Base-by-base conservation (phyloP, 192 early-diverging fungal genomes). In the Entomortierella beljakovae region DNA sequence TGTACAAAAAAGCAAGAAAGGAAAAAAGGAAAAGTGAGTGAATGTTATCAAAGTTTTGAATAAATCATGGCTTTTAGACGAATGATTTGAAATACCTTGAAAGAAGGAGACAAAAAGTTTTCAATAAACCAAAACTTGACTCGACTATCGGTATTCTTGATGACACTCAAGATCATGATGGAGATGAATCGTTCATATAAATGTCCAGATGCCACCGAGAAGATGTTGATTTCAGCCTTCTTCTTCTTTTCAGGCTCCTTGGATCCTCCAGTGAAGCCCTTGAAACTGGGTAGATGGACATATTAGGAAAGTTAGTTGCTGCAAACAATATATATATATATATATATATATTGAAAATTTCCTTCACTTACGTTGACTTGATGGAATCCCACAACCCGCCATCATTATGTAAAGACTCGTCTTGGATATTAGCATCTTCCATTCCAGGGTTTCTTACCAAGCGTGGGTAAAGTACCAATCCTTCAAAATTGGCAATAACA, bases 81-180 rank as follows among this genome's bases (percentile, higher is more conserved):
- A 33, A 38, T 22, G 25, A 32, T 53, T 7, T 33, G 0, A 13
- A 33, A 66, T 82, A 90, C 92, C 88, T 94, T 97, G 86, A 99
- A 99, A 7, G 92, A 92, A 6, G 98, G 97, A 23, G 96, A 97
- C 69, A 98, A 82, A 72, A 99, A 99, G 84, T 98, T 97, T 72
- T 96, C 94, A 72, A 99, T 98, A 70, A 99, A 89, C 97, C 97
- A 99, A 75, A 99, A 99, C 81, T 98, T 99, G 49, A 98, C 96
- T 1, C 89, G 88, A 63, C 90, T 95, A 29, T 95, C 65, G 2
- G 98, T 98, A 62, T 93, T 92, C 65, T 91, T 86, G 71, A 95
- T 85, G 15, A 99, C 98, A 75, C 92, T 92, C 28, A 94, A 80
- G 58, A 97, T 98, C 98, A 99, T 99, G 61, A 99, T 98, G 28